Percentiles rank a stretch among this genome's conserved stretches.
Evolutionary conservation across 73 alveolate species (phyloP).

Genomic region (Strombidium stylifer): DNA sequence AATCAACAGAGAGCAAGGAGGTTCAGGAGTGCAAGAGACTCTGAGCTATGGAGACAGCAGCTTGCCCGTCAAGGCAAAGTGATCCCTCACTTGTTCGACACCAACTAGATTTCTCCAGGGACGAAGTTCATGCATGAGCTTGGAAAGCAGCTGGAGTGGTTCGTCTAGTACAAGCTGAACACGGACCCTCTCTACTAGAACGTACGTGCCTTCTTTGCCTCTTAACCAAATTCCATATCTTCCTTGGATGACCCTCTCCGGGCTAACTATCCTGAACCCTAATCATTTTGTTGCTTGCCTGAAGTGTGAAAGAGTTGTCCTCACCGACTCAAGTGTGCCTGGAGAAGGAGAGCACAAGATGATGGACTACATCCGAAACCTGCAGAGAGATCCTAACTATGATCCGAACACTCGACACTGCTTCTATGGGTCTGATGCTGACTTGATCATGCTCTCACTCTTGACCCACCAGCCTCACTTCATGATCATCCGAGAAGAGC

Average conservation of each 20-base stretch:
- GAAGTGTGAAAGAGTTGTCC: conserved; percentile 63
- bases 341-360: conserved; percentile 99
- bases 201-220: conserved; percentile 42
- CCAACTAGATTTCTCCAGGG: conserved; percentile 93
- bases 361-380: conserved; percentile 86
- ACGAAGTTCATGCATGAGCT: conserved; percentile 93
- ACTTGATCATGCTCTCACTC: conserved; percentile 95
- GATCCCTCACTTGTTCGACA: conserved; percentile 72
- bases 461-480: conserved; percentile 90
- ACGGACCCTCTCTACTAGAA: conserved; percentile 82
- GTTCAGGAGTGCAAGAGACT: conserved; percentile 82
- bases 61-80: conserved; percentile 63
- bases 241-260: background rate
- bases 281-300: background rate
- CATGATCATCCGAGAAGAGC: conserved; percentile 94
- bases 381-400: conserved; percentile 57
- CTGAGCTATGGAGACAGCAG: conserved; percentile 57
- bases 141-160: conserved; percentile 78
- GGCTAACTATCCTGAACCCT: background rate
- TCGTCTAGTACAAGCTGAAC: conserved; percentile 77
- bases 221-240: background rate
- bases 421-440: conserved; percentile 99
- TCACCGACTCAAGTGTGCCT: conserved; percentile 94
- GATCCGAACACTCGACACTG: conserved; percentile 88
- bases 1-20: conserved; percentile 97